Evolutionary conservation across 2,329 filamentous ascomycete genomes (phyloP), one percentile per base, ranked within the genome.

Genomic region (Paecilomyces sp.): DNA sequence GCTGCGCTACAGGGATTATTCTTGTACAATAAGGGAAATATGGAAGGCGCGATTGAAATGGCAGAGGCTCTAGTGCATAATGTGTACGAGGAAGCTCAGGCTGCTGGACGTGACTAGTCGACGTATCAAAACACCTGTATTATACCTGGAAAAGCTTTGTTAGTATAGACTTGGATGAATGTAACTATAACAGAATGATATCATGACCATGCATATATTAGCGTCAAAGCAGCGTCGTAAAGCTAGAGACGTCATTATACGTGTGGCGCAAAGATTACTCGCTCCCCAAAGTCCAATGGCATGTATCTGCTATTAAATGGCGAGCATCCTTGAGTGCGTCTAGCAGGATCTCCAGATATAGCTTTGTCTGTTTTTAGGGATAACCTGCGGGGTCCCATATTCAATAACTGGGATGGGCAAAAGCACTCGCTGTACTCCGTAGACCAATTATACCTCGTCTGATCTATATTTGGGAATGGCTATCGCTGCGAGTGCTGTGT

Each of bases 1-100:
- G 94, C 94, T 30, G 91, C 92, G 24, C 86, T 99, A 31, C 94
- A 99, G 75, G 94, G 94, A 0, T 76, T 99, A 53, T 99, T 99
- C 74, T 75, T 97, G 73, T 96, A 95, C 74, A 95, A 97, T 77
- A 99, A 99, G 78, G 89, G 88, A 64, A 84, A 96, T 67, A 89
- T 92, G 80, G 83, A 92, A 65, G 92, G 93, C 1, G 93, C 93
- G 13, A 92, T 97, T 64, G 78, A 80, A 15, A 92, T 90, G 88
- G 88, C 88, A 1, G 87, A 90, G 55, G 73, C 64, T 15, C 66
- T 77, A 12, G 71, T 66, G 28, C 66, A 70, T 55, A 67, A 66
- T 22, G 65, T 74, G 9, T 68, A 74, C 58, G 67, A 72, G 28
- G 68, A 71, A 60, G 67, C 66, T 12, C 54, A 55, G 9, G 55